phyloP scores from a whole-genome alignment of 2,329 filamentous ascomycete genomes.

The Fulvia fulva region DNA sequence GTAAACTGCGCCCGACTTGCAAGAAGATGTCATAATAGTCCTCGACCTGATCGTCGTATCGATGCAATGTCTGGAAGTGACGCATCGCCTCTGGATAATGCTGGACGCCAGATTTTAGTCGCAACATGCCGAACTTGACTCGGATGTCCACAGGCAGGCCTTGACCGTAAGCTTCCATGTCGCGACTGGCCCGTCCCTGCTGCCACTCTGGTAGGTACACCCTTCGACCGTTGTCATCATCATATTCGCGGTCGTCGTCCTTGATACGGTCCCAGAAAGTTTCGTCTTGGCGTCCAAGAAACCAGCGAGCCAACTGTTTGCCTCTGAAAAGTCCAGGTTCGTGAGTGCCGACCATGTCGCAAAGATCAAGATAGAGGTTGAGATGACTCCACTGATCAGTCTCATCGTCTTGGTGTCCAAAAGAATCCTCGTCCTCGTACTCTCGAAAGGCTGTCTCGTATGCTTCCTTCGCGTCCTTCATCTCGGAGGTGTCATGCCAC shows the following conservation, averaged over 20 bases:
- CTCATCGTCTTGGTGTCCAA: constrained; percentile 43
- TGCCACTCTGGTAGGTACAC: constrained; percentile 58
- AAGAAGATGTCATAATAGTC: constrained; percentile 77
- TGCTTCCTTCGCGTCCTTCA: constrained; percentile 25
- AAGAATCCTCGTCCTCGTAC: constrained; percentile 34
- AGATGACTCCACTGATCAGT: constrained; percentile 71
- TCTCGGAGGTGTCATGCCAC: constrained; percentile 24
- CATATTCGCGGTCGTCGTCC: constrained; percentile 85
- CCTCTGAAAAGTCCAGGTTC: constrained; percentile 64
- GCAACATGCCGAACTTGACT: constrained; percentile 76
- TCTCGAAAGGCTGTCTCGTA: constrained; percentile 53
- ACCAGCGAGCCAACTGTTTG: constrained; percentile 73
- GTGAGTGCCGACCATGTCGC: constrained; percentile 60
- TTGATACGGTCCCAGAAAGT: constrained; percentile 67
- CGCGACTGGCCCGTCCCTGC: constrained; percentile 41
- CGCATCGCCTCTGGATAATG: constrained; percentile 61
- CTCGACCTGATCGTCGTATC: constrained; percentile 59
- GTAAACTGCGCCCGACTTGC: constrained; percentile 61
- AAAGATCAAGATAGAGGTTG: constrained; percentile 79
- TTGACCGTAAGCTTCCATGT: constrained; percentile 62
- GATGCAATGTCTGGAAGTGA: constrained; percentile 57
- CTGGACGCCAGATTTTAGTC: constrained; percentile 65
- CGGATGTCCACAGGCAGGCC: constrained; percentile 77
- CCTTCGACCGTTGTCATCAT: constrained; percentile 68
- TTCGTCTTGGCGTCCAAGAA: constrained; percentile 71